Percentiles rank a stretch among this genome's conserved stretches.
Evolutionary conservation across 2,329 filamentous ascomycete species (phyloP).

Genomic region (Intubia oerlemansii): DNA sequence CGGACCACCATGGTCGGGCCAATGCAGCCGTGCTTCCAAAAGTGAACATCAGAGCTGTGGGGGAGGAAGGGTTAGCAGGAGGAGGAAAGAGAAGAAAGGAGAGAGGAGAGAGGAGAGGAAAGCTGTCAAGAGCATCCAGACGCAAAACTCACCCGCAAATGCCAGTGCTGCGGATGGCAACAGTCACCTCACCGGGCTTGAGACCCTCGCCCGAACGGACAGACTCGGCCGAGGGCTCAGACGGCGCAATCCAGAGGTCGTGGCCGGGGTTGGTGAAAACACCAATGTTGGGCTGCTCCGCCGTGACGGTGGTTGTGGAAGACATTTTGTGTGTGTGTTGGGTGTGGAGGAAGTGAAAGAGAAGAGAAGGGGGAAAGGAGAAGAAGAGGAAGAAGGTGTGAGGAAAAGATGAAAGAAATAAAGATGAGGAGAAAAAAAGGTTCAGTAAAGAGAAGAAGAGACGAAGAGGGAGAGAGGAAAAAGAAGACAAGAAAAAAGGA

Average conservation of each 20-base stretch:
- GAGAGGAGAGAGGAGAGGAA: too few relatives aligned
- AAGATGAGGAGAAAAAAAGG: too few relatives aligned
- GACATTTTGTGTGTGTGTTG: too few relatives aligned
- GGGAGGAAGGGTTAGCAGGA: conserved; percentile 1
- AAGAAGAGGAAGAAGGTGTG: neutral
- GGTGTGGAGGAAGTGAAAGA: neutral
- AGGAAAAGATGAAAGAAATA: neutral
- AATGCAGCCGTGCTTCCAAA: conserved; percentile 91
- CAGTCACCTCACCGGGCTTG: conserved; percentile 63
- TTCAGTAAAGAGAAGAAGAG: too few relatives aligned
- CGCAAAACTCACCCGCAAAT: conserved; percentile 60
- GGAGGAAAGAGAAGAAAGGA: too few relatives aligned
- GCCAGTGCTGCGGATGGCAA: conserved; percentile 82
- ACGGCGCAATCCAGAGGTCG: conserved; percentile 71
- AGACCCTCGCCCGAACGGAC: conserved; percentile 41
- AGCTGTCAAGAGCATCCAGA: too few relatives aligned
- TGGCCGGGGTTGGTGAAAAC: conserved; percentile 90
- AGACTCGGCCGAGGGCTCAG: conserved; percentile 54
- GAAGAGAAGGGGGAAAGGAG: too few relatives aligned
- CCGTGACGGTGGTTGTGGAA: conserved; percentile 14
- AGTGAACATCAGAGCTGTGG: conserved; percentile 73
- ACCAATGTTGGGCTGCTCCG: conserved; percentile 71
- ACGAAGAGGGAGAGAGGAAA: neutral
- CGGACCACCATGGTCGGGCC: conserved; percentile 89
- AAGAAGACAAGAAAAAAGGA: neutral